phyloP scores from a whole-genome alignment of 2,329 filamentous ascomycete genomes.

The Myriosclerotinia duriaeana region DNA sequence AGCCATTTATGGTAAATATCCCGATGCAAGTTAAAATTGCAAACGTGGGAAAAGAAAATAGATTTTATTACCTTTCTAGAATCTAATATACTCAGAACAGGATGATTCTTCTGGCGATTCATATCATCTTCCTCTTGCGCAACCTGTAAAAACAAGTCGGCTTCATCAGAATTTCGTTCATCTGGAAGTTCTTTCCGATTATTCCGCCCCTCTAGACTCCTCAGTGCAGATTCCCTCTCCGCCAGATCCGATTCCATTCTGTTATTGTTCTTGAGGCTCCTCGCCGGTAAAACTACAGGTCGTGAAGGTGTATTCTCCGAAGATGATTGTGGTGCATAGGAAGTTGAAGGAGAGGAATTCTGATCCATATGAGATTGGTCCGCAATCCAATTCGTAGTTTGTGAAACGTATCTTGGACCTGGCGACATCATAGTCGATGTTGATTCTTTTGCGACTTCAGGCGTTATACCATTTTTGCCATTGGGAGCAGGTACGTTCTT shows the following conservation, averaged over 20 bases:
- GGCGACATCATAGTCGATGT: conserved; percentile 37
- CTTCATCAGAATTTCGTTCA: conserved; percentile 39
- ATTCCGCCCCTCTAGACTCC: conserved; percentile 34
- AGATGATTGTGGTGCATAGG: conserved; percentile 20
- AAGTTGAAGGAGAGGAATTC: conserved; percentile 6
- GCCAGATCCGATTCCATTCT: conserved; percentile 32
- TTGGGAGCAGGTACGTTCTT: conserved; percentile 24
- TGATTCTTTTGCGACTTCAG: conserved; percentile 29
- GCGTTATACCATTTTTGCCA: conserved; percentile 26
- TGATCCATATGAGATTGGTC: conserved; percentile 31
- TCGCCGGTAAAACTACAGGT: conserved; percentile 36
- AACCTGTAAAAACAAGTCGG: conserved; percentile 39
- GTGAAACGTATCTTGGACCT: conserved; percentile 29
- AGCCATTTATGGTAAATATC: neutral
- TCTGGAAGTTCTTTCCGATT: conserved; percentile 30
- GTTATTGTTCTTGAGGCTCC: conserved; percentile 35
- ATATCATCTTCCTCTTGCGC: conserved; percentile 39
- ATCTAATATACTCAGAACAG: conserved; percentile 28
- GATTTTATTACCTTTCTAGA: conserved; percentile 35
- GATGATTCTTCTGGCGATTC: conserved; percentile 27
- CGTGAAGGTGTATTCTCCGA: conserved; percentile 27
- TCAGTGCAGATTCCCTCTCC: conserved; percentile 30
- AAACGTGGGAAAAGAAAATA: neutral
- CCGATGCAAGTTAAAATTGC: neutral
- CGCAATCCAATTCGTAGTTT: conserved; percentile 38